Evolutionary conservation across 345 rosid species (phyloP).

Genomic region (Arabidopsis thaliana): TAIR10.1 NC_003074.8:3858501-3859000

Average conservation of each 20-base stretch:
- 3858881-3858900: slow-evolving; percentile 66
- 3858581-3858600: slow-evolving; percentile 63
- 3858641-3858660: slow-evolving; percentile 58
- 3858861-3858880: slow-evolving; percentile 64
- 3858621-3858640: slow-evolving; percentile 62
- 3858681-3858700: slow-evolving; percentile 37
- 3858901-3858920: slow-evolving; percentile 66
- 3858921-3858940: slow-evolving; percentile 65
- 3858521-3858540: slow-evolving; percentile 64
- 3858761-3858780: not conserved
- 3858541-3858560: slow-evolving; percentile 61
- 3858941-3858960: slow-evolving; percentile 63
- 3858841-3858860: slow-evolving; percentile 64
- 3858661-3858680: slow-evolving; percentile 66
- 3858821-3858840: slow-evolving; percentile 45
- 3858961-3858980: slow-evolving; percentile 52
- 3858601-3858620: slow-evolving; percentile 58
- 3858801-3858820: not conserved
- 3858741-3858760: not conserved
- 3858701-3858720: not conserved
- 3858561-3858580: slow-evolving; percentile 61
- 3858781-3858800: not conserved
- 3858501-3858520: slow-evolving; percentile 65
- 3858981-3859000: slow-evolving; percentile 52
- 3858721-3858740: not conserved